Evolutionary conservation across 495 filamentous ascomycete species (phyloP).

Genomic region (Penicillium arizonense): DNA sequence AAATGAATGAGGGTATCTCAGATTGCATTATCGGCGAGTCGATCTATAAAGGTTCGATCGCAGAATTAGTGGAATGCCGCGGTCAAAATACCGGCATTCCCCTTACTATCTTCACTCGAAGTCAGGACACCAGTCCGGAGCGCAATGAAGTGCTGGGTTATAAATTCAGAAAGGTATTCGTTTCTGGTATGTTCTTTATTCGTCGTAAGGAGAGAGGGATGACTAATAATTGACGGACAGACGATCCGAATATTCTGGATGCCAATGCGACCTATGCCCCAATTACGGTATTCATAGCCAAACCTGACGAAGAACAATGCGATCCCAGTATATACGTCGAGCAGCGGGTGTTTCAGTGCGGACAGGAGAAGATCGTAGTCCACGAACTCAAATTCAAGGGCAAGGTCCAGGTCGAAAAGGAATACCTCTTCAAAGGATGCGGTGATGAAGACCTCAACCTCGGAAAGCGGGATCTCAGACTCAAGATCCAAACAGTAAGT

Average conservation of each 20-base stretch:
- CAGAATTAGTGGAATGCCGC: conserved; percentile 1
- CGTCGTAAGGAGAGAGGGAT: not conserved
- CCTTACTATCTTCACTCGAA: conserved; percentile 13
- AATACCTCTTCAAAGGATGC: conserved; percentile 16
- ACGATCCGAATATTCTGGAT: conserved; percentile 10
- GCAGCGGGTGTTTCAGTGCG: conserved; percentile 4
- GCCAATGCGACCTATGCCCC: conserved; percentile 1
- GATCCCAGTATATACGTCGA: conserved; percentile 15
- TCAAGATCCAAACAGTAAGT: conserved; percentile 11
- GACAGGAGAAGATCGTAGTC: conserved; percentile 2
- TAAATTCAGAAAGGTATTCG: conserved; percentile 14
- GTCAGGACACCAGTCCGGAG: conserved; percentile 5
- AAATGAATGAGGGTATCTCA: too few relatives aligned
- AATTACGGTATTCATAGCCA: conserved; percentile 10
- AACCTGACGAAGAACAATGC: conserved; percentile 4
- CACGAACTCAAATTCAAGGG: conserved; percentile 11
- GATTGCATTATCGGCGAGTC: conserved; percentile 9
- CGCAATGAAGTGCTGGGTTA: conserved; percentile 7
- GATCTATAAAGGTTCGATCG: conserved; percentile 4
- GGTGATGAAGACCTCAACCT: conserved; percentile 9
- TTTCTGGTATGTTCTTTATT: conserved; percentile 4
- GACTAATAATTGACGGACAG: not conserved
- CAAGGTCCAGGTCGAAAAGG: conserved; percentile 6
- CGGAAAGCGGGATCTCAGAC: conserved; percentile 13
- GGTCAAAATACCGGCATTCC: not conserved